Conservation (phyloP, 2,329 filamentous ascomycete species). For the Chaetomium sp. region DNA sequence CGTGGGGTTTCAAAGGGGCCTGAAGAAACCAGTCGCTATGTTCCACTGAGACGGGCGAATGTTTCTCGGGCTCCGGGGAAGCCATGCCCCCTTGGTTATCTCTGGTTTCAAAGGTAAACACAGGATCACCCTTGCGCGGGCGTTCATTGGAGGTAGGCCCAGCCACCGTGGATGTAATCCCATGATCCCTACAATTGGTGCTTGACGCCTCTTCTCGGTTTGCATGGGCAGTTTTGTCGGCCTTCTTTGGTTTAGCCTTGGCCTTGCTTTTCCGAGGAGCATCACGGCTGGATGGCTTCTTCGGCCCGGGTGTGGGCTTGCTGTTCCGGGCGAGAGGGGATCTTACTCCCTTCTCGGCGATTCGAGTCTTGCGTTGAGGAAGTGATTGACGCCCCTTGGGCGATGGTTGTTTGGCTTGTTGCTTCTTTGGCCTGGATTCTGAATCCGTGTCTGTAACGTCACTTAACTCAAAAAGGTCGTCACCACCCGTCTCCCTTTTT, state of each 20-base stretch:
- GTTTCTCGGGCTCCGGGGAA: background rate
- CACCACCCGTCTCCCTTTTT: background rate
- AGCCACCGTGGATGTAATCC: background rate
- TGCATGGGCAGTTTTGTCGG: background rate
- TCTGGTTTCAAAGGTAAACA: no score
- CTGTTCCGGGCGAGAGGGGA: background rate
- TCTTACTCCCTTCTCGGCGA: background rate
- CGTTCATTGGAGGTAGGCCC: background rate
- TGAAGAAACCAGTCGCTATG: background rate
- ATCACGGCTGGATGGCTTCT: background rate
- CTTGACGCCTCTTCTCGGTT: background rate
- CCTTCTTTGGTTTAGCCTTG: no score
- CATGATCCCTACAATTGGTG: background rate
- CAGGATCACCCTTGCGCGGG: background rate
- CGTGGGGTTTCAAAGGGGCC: background rate
- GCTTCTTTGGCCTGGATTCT: constrained; percentile 11
- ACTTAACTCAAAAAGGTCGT: constrained; percentile 17
- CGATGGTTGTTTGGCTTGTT: background rate
- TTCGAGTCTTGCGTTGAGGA: background rate
- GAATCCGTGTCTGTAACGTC: constrained; percentile 16
- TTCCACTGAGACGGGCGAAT: background rate
- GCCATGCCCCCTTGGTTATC: background rate
- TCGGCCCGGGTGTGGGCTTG: constrained; percentile 5
- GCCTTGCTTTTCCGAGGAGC: background rate
- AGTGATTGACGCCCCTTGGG: background rate